These are phyloP conservation scores for Angophora floribunda DNA, from an alignment of 345 rosid species.

Conservation along the genomic window DNA sequence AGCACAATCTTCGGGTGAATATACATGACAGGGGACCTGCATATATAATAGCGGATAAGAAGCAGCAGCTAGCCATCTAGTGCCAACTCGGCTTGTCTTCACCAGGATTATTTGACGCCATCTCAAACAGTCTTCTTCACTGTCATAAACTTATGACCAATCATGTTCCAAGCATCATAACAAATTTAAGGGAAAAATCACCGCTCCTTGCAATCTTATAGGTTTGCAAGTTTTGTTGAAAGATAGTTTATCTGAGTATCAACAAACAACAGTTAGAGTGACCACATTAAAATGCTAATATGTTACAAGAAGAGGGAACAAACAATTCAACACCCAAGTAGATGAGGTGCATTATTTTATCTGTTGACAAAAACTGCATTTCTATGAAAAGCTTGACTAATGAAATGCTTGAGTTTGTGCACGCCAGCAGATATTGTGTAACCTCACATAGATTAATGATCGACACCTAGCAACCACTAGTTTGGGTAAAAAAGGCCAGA, in stretches of 20 bases:
- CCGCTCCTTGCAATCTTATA: background rate
- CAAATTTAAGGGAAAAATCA: background rate
- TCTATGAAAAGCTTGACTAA: background rate
- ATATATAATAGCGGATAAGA: background rate
- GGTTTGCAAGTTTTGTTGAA: background rate
- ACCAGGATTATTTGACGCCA: background rate
- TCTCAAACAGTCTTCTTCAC: background rate
- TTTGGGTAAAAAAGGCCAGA: constrained; percentile 77
- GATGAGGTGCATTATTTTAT: background rate
- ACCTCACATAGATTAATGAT: background rate
- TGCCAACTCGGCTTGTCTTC: background rate
- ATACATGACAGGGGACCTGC: constrained; percentile 64
- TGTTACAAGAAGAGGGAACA: background rate
- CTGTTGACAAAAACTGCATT: background rate
- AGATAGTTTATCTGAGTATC: background rate
- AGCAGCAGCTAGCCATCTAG: background rate
- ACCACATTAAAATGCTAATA: background rate
- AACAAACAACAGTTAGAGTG: background rate
- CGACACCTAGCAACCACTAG: constrained; percentile 67
- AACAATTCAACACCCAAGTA: background rate
- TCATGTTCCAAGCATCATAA: background rate
- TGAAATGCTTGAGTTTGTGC: background rate
- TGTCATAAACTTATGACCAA: background rate
- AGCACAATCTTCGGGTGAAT: constrained; percentile 87
- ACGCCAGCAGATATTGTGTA: background rate